Base-by-base conservation (phyloP, 257 asterid species). In the Coffea canephora region DNA sequence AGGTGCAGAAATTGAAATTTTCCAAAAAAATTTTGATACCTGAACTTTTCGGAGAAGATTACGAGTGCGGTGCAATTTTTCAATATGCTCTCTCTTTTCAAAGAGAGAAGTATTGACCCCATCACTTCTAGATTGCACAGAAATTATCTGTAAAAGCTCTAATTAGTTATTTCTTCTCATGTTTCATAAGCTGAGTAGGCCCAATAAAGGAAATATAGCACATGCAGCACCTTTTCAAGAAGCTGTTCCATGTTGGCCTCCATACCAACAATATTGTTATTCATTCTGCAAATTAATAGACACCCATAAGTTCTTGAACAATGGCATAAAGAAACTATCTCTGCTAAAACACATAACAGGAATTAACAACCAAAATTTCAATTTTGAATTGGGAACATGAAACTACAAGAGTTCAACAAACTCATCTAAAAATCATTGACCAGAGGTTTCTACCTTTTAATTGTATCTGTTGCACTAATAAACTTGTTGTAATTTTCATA, bases 211-310 rank as follows among this genome's bases (percentile, higher is more conserved):
- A 81, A 75, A 16, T 31, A 70, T 74, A 77, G 69, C 71, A 75
- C 73, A 91, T 77, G 82, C 85, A 87, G 83, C 88, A 96, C 99
- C 99, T 96, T 96, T 80, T 92, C 91, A 85, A 96, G 97, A 85
- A 96, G 99, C 87, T 92, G 97, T 82, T 94, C 99, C 99, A 96
- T 96, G 87, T 91, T 96, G 77, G 96, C 82, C 87, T 96, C 99
- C 97, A 94, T 96, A 84, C 99, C 99, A 73, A 89, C 93, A 83
- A 96, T 96, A 82, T 96, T 96, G 69, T 87, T 96, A 80, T 96
- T 96, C 99, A 96, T 96, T 95, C 99, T 96, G 90, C 64, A 84
- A 70, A 74, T 57, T 49, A 61, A 68, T 9, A 72, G 34, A 57
- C 39, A 69, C 64, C 75, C 43, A 57, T 45, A 15, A 72, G 61